Evolutionary conservation across 1,284 basidiomycete genomes (phyloP), one percentile per base, ranked within the genome.

Genomic region (Ceratorhiza oryzae-sativae): DNA sequence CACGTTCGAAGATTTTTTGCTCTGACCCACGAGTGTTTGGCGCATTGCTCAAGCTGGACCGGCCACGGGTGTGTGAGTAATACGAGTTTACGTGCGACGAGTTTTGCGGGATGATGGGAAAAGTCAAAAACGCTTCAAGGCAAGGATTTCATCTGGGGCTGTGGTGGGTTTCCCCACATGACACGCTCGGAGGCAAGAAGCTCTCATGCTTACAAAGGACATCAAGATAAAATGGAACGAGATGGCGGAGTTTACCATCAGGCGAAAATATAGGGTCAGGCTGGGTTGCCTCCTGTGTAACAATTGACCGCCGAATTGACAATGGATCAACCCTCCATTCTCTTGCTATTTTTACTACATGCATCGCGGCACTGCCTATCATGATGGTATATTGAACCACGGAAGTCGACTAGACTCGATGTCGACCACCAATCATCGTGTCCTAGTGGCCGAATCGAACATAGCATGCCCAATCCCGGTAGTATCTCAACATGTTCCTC

Each of bases 1-100:
- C 82, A 75, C 77, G 10, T 88, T 86, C 76, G 86, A 87, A 72
- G 86, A 86, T 15, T 81, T n/a, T 88, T 13, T 88, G 85, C 76
- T 75, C 80, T 8, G 84, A 87, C 76, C 81, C 84, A 0, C 80
- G 78, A n/a, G 82, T 87, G 36, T 88, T 88, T 74, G 86, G 84
- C 1, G 79, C 77, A 3, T 76, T 87, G 48, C 75, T 87, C 74
- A 80, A 80, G 0, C 78, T 86, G 2, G 81, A 76, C 20, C 83
- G 82, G 0, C 83, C 86, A 1, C 84, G 86, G 0, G 84, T 76
- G 13, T 87, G 83, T 77, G 88, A 88, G 80, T 79, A 78, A 77
- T 86, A 85, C 80, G 88, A 87, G 78, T 80, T 85, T 39, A 73
- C 82, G 1, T 78, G 76, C 2, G 79, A 80, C 1, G 83, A 85